These are phyloP conservation scores for Intubia oerlemansii DNA, from an alignment of 2,329 filamentous ascomycete species.

Conservation along the genomic window DNA sequence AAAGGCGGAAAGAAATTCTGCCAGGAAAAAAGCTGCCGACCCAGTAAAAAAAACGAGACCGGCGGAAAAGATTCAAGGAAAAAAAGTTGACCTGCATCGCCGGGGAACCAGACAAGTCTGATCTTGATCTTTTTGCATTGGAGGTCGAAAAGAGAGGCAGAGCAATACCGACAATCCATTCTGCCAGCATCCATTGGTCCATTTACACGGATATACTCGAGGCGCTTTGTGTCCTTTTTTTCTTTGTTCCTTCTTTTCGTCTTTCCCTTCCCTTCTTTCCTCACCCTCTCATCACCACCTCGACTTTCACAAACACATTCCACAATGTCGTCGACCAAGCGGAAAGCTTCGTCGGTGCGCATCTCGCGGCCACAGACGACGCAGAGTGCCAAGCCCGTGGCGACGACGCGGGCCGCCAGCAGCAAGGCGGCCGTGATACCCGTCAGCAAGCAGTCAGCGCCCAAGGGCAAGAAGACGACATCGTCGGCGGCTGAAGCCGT, in stretches of 20 bases:
- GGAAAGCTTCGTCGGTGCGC: conserved; percentile 31
- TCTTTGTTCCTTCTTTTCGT: too few relatives aligned
- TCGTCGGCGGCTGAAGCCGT: too few relatives aligned
- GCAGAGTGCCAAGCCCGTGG: conserved; percentile 26
- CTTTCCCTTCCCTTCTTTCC: background rate
- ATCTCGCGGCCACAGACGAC: conserved; percentile 33
- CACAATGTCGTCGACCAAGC: conserved; percentile 32
- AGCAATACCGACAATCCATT: too few relatives aligned
- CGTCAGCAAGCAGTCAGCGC: conserved; percentile 11
- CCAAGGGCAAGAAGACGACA: conserved; percentile 3
- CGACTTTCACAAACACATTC: background rate
- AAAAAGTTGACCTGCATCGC: conserved; percentile 1
- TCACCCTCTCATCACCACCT: background rate
- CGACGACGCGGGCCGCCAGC: conserved; percentile 31
- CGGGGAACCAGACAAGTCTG: conserved; percentile 1
- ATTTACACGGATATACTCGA: too few relatives aligned
- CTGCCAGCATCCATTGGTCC: too few relatives aligned
- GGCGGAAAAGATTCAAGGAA: conserved; percentile 2
- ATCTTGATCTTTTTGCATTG: too few relatives aligned
- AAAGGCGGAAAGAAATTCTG: conserved; percentile 6
- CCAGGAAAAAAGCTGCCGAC: conserved; percentile 7
- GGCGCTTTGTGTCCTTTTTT: too few relatives aligned
- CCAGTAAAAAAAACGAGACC: conserved; percentile 1
- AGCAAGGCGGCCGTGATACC: conserved; percentile 33
- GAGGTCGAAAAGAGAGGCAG: too few relatives aligned